Evolutionary conservation across 495 filamentous ascomycete genomes (phyloP), one percentile per base, ranked within the genome.

Genomic region (Penicillium argentinense): DNA sequence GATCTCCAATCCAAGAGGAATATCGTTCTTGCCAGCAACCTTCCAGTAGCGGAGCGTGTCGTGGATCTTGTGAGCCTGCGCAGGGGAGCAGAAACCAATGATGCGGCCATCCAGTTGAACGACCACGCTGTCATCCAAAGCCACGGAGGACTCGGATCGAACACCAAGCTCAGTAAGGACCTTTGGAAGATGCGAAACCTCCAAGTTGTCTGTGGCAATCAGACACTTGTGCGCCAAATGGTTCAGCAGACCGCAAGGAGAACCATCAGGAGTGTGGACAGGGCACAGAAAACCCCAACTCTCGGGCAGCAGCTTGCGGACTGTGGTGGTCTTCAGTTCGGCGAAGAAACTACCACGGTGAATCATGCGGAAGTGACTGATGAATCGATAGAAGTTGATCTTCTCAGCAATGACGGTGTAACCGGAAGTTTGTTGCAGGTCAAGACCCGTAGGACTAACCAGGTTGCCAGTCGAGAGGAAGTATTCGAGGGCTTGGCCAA

Each of bases 331-430:
- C 67, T 97, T 98, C 53, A 98, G 64, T 59, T 97, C 87, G 7
- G 93, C 92, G 67, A 98, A 97, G 81, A 98, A 97, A 67, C 88
- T 93, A 71, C 93, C 93, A 83, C 93, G 79, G 68, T 98, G 93
- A 49, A 98, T 90, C 90, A 96, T 97, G 39, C 93, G 89, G 77
- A 98, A 98, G 64, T 98, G 93, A 73, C 88, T 92, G 71, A 98
- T 95, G 72, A 98, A 98, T 54, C 93, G 87, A 59, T 95, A 85
- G 73, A 97, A 98, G 75, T 98, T 98, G 60, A 97, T 91, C 77
- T 97, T 97, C 68, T 98, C 93, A 3, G 93, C 93, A 44, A 97
- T 92, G 27, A 98, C 88, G 0, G 88, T 95, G 69, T 93, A 98
- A 46, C 93, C 93, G 21, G 93, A 95, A 1, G 84, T 80, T 62